Conservation (phyloP, 129 eudicot species). For the Heracleum sosnowskyi region DNA sequence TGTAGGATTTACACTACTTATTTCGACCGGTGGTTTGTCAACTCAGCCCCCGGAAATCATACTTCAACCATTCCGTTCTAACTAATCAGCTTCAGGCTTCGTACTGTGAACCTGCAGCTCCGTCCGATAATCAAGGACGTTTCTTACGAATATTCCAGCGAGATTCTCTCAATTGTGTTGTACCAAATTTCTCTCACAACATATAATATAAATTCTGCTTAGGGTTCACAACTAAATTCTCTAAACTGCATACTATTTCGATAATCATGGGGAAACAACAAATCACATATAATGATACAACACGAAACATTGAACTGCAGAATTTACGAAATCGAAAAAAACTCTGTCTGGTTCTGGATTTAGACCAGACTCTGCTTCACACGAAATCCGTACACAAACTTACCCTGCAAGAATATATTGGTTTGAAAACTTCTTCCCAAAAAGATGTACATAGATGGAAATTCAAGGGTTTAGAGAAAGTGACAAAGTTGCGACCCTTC, state of each 20-base stretch:
- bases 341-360: neutral
- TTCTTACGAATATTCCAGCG: too few species aligned
- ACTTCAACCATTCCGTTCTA: too few species aligned
- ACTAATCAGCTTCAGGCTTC: too few species aligned
- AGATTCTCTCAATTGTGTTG: too few species aligned
- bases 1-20: too few species aligned
- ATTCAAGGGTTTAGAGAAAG: neutral
- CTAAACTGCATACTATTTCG: neutral
- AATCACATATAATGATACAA: neutral
- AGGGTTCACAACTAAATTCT: neutral
- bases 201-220: too few species aligned
- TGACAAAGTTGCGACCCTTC: conserved; percentile 48
- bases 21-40: too few species aligned
- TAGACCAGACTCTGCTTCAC: neutral
- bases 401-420: neutral
- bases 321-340: neutral
- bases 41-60: too few species aligned
- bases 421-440: neutral
- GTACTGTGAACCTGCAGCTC: too few species aligned
- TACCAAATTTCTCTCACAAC: too few species aligned
- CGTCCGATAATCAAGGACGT: too few species aligned
- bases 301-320: neutral
- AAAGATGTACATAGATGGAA: neutral
- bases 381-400: neutral
- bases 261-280: neutral